phyloP scores from a whole-genome alignment of 1,139 yeast species.

The Candida tropicalis region DNA sequence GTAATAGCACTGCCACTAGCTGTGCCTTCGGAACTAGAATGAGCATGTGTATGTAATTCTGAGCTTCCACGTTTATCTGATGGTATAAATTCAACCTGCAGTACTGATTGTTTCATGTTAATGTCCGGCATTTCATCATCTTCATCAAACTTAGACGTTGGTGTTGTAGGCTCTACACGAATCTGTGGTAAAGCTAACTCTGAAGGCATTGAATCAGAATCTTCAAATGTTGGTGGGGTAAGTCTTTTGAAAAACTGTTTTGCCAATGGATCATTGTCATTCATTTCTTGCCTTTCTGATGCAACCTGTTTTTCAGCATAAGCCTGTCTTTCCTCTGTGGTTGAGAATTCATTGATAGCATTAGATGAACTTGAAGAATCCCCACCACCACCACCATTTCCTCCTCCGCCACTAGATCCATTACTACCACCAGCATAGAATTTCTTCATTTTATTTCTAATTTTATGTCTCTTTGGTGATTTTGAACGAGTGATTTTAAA shows the following conservation, averaged over 20 bases:
- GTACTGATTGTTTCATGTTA: conserved; percentile 8
- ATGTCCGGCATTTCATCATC: conserved; percentile 4
- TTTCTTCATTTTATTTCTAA: conserved; percentile 15
- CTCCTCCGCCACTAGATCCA: conserved; percentile 3
- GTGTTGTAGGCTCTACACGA: conserved; percentile 7
- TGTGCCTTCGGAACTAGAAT: conserved; percentile 1
- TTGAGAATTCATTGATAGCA: conserved; percentile 3
- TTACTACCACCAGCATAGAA: conserved; percentile 12
- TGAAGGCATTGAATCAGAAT: conserved; percentile 5
- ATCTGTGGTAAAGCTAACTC: conserved; percentile 8
- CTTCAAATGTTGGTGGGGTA: conserved; percentile 4
- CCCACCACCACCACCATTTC: conserved; percentile 2
- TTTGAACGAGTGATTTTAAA: conserved; percentile 13
- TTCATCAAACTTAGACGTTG: too few species aligned
- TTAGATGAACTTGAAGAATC: conserved; percentile 15
- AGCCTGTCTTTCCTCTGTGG: conserved; percentile 3
- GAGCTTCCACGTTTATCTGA: conserved; percentile 5
- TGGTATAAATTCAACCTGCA: conserved; percentile 13
- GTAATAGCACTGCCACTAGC: not conserved
- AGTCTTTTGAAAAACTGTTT: conserved; percentile 21
- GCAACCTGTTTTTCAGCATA: not conserved
- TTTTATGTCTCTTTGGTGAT: conserved; percentile 13
- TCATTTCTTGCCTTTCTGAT: not conserved
- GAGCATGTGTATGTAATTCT: not conserved
- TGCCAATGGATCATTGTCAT: conserved; percentile 5